Evolutionary conservation across 805 yeast species (phyloP).

Genomic region (Saccharomycopsis guyanensis): DNA sequence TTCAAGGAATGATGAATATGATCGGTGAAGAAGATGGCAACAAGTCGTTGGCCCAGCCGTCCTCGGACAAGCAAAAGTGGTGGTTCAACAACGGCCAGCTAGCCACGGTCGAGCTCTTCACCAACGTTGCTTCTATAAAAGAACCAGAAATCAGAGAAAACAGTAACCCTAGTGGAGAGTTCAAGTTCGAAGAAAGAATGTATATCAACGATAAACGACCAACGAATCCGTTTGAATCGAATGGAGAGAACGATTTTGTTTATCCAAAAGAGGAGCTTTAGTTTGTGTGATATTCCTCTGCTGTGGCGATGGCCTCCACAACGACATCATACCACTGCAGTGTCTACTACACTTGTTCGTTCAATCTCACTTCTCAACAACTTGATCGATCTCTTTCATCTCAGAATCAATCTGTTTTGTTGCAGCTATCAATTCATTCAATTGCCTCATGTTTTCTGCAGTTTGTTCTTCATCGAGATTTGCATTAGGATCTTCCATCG

Average conservation of each 20-base stretch:
- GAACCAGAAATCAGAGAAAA: neutral
- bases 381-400: neutral
- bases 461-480: neutral
- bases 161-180: slow-evolving; percentile 27
- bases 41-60: slow-evolving; percentile 82
- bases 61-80: slow-evolving; percentile 79
- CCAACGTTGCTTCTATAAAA: slow-evolving; percentile 22
- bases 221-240: slow-evolving; percentile 62
- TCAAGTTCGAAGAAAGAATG: slow-evolving; percentile 25
- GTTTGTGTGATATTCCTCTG: neutral
- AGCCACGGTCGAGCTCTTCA: slow-evolving; percentile 54
- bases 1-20: slow-evolving; percentile 21
- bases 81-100: slow-evolving; percentile 79
- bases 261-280: neutral
- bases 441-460: neutral
- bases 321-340: no score
- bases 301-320: no score
- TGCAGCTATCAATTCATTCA: neutral
- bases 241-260: slow-evolving; percentile 48
- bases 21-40: slow-evolving; percentile 28
- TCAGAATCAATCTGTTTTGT: neutral
- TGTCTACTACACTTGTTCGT: no score
- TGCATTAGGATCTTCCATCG: neutral
- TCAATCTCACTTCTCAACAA: neutral
- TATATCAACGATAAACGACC: slow-evolving; percentile 64